Conservation (phyloP, 768 basidiomycete genomes). For the Serendipita sp. region DNA sequence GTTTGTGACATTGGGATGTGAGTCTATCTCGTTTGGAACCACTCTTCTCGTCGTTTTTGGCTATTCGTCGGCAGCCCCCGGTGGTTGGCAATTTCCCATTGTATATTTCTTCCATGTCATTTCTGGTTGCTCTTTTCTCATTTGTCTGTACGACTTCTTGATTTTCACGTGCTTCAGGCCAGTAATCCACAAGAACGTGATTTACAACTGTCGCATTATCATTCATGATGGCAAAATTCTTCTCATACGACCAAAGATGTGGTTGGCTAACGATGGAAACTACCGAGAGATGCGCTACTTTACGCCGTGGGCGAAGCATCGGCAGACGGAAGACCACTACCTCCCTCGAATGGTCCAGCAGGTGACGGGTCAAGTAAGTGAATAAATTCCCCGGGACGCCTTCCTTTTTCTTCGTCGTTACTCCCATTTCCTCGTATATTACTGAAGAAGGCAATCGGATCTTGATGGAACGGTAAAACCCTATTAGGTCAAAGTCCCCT, state of each 20-base stretch:
- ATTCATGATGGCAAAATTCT: slow-evolving; percentile 74
- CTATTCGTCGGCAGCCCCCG: background rate
- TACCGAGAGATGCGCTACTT: slow-evolving; percentile 82
- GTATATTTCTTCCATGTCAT: background rate
- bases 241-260: slow-evolving; percentile 97
- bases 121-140: background rate
- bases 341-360: slow-evolving; percentile 78
- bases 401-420: background rate
- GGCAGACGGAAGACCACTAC: slow-evolving; percentile 80
- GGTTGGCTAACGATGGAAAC: slow-evolving; percentile 97
- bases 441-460: background rate
- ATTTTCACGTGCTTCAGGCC: slow-evolving; percentile 42
- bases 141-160: background rate
- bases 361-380: slow-evolving; percentile 69
- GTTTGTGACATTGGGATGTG: slow-evolving; percentile 96
- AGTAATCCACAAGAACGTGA: slow-evolving; percentile 92
- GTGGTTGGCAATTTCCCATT: background rate
- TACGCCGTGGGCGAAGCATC: slow-evolving; percentile 86
- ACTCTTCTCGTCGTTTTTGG: background rate
- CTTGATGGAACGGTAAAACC: background rate
- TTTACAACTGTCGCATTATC: slow-evolving; percentile 91
- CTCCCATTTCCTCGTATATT: background rate
- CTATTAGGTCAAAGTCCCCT: slow-evolving; percentile 67
- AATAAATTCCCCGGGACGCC: background rate
- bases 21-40: slow-evolving; percentile 16